Conservation (phyloP, 495 filamentous ascomycete genomes). For the Aspergillus coremiiformis region DNA sequence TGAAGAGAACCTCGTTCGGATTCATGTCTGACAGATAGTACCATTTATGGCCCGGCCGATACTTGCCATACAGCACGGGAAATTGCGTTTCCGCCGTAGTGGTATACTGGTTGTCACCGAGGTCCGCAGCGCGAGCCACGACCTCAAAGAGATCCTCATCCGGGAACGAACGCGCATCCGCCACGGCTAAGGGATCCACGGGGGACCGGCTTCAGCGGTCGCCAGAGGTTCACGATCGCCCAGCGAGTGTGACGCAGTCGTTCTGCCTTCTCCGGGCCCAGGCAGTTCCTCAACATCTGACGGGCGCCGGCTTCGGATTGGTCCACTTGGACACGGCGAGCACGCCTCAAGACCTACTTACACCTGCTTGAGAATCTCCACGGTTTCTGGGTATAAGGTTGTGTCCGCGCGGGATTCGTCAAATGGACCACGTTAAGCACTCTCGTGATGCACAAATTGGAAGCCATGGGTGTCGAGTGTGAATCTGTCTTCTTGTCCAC, state of each 20-base stretch:
- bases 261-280: background rate
- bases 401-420: too few species aligned
- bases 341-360: background rate
- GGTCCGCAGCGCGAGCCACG: background rate
- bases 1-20: background rate
- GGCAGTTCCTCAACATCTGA: background rate
- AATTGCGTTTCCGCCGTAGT: background rate
- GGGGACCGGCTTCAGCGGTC: conserved; percentile 1
- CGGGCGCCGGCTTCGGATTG: background rate
- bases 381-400: too few species aligned
- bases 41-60: conserved; percentile 1
- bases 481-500: background rate
- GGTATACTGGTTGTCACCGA: background rate
- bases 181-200: background rate
- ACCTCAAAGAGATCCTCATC: background rate
- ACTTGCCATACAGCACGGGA: background rate
- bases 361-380: background rate
- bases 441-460: background rate
- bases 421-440: background rate
- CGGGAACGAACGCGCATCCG: background rate
- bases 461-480: background rate
- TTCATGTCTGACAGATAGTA: conserved; percentile 1
- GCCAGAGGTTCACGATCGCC: conserved; percentile 2
- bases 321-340: background rate
- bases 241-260: background rate